Conservation (phyloP, 164 flowering plant genomes). For the Houttuynia cordata region DNA sequence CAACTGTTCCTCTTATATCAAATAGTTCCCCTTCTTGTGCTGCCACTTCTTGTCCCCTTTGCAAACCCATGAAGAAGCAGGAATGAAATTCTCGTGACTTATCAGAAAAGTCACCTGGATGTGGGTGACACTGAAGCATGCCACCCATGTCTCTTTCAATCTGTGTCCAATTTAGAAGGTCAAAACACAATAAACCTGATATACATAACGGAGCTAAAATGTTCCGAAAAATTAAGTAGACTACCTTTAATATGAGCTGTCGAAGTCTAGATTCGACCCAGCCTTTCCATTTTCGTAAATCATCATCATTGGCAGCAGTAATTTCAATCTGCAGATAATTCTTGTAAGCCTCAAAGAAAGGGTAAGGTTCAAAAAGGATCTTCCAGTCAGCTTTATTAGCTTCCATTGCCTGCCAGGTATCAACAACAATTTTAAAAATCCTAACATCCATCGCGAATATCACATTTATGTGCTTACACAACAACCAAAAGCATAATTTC, state of each 20-base stretch:
- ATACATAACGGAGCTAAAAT: no score
- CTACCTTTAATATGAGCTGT: conserved; percentile 74
- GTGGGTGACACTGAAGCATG: conserved; percentile 86
- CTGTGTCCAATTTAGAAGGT: conserved; percentile 21
- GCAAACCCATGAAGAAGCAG: conserved; percentile 82
- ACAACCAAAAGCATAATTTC: no score
- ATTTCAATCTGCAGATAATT: conserved; percentile 80
- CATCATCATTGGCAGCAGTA: conserved; percentile 54
- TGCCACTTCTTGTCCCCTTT: conserved; percentile 55
- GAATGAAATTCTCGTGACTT: conserved; percentile 44
- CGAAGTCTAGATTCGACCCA: conserved; percentile 95
- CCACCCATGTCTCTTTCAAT: conserved; percentile 66
- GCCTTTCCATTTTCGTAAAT: conserved; percentile 80
- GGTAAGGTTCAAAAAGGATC: conserved; percentile 58
- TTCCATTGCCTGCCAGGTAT: conserved; percentile 55
- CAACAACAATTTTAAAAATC: background rate
- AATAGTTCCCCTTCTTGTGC: conserved; percentile 53
- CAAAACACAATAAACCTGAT: background rate
- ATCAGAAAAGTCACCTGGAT: conserved; percentile 51
- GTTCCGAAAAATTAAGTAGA: no score
- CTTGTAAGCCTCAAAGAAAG: conserved; percentile 82
- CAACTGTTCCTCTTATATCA: conserved; percentile 76
- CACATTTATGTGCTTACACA: no score
- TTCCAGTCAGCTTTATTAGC: conserved; percentile 48
- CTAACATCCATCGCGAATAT: background rate